Base-by-base conservation (phyloP, 257 asterid genomes). In the Striga asiatica region DNA sequence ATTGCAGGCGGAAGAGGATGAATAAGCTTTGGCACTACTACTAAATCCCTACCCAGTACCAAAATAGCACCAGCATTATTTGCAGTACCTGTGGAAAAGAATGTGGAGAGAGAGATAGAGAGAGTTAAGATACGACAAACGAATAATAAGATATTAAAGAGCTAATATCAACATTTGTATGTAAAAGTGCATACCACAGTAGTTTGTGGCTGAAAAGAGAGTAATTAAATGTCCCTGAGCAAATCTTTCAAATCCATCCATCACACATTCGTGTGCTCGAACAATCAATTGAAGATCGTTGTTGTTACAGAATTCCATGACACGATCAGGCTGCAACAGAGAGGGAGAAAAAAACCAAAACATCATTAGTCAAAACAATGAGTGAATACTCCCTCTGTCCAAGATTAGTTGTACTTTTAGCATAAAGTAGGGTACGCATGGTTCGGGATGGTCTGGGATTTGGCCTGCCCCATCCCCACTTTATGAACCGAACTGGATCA, bases 171-270 rank as follows among this genome's bases (percentile, higher is more conserved):
- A 84, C 98, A 41, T 91, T 91, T 75, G 84, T 87, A 64, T 84
- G 60, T 95, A 91, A 59, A 91, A 91, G 61, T 91, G 54, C 84
- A 51, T 82, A 91, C 98, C 98, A 41, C 98, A 91, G 71, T 91
- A 91, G 72, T 91, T 91, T 37, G 96, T 91, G 54, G 98, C 98
- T 39, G 98, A 91, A 59, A 91, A 91, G 11, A 91, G 95, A 32
- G 98, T 91, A 22, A 91, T 91, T 55, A 84, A 59, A 75, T 91
- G 98, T 50, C 98, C 98, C 77, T 91, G 98, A 56, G 98, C 98
- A 78, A 89, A 89, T 65, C 98, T 77, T 73, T 91, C 98, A 66
- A 91, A 91, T 54, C 98, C 98, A 84, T 91, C 98, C 98, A 91
- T 91, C 68, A 91, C 98, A 50, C 98, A 87, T 71, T 91, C 98